Base-by-base conservation (phyloP, 495 filamentous ascomycete species). In the Aspergillus hancockii region DNA sequence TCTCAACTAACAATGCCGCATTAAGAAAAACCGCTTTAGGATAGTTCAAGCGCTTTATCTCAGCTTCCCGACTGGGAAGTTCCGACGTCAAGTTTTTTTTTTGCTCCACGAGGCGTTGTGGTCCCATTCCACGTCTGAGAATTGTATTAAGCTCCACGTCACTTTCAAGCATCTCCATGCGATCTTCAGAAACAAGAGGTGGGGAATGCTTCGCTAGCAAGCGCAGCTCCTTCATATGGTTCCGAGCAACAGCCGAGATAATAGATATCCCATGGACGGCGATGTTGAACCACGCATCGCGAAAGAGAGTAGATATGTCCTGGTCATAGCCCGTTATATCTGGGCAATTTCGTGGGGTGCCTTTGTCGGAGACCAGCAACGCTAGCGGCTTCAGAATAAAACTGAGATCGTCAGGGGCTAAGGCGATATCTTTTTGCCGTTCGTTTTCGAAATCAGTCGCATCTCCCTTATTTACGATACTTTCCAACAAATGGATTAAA, bases 211-310 rank as follows among this genome's bases (percentile, higher is more conserved):
- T 84, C 5, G 94, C 94, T 71, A 98, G 86, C 47, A 88, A 77
- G 31, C 88, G 82, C 21, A 98, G 77, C 61, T 96, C 91, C 45
- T 86, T 84, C 21, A 81, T 64, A 64, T 90, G 83, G 63, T 81
- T 82, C 59, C 85, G 86, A 34, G 85, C 87, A 57, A 88, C 80
- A 21, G 81, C 79, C 0, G 91, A 90, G 18, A 79, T 82, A 16
- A 87, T 79, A n/a, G 82, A 85, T 67, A 97, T 96, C 32, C 92
- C 93, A 70, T 98, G 93, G 8, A 97, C 87, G 30, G 90, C 89
- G 52, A 97, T 89, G 68, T 98, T 98, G 71, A 96, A 97, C 94
- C 94, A 98, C 14, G 90, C 90, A 78, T 98, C 91, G 36, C 93
- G 88, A 61, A 94, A 85, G 49, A 96, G 76, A 19, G 84, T 80